Evolutionary conservation across 2,329 filamentous ascomycete species (phyloP), one percentile per base, ranked within the genome.

Genomic region (Tolypocladium pustulatum): DNA sequence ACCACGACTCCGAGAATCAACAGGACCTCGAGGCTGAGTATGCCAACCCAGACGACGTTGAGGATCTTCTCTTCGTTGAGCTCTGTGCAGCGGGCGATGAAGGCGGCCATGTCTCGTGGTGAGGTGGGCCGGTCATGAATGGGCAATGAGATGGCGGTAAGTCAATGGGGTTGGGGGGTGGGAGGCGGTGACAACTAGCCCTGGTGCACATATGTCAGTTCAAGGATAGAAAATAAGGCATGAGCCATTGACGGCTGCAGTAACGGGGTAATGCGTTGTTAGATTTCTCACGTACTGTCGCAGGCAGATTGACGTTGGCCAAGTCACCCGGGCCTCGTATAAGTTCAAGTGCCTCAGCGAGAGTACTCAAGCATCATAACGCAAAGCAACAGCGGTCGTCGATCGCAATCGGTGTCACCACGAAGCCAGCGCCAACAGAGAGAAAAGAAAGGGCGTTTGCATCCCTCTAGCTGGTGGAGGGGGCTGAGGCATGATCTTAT

Each of bases 11-110:
- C 70, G 36, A 76, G 59, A 4, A 80, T 73, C 70, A 80, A 73
- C 51, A 76, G 59, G 22, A 75, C 72, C 62, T 80, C 76, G 40
- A 80, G 63, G 22, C 71, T 71, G 46, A 80, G 66, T n/a, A 80
- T 72, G 46, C 74, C 73, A 54, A 80, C 71, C 75, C 78, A 80
- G 54, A 80, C 64, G 38, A 71, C 69, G 69, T 80, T 78, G 54
- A 79, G 68, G 38, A 79, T 69, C 56, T 68, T 66, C 59, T 73
- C 70, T 59, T 76, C 70, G 60, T 72, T 64, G 57, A 68, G 69
- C 49, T 65, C 67, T 62, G 55, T 67, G 65, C 60, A 68, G 65
- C 59, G 65, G 61, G 58, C 59, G 63, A 66, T 63, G 61, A 67
- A 67, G 62, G 62, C 60, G 30, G 62, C 59, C 64, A 58, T 68